phyloP scores from a whole-genome alignment of 768 basidiomycete genomes.

The Cyclocybe aegerita region DNA sequence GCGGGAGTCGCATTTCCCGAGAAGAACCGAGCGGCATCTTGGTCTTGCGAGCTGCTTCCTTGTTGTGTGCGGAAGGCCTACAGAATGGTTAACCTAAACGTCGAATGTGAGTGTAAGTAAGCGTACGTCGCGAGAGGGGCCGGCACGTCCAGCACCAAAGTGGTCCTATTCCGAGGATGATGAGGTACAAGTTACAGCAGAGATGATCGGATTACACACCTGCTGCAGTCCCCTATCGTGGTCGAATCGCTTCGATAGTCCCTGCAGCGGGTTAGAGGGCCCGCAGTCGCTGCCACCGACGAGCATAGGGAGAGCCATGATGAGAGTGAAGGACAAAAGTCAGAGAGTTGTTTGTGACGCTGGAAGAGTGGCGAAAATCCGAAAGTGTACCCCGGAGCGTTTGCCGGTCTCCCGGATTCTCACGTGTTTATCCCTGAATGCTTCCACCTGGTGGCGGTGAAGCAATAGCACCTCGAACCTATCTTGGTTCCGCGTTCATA shows the following conservation, averaged over 20 bases:
- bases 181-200: conserved; percentile 1
- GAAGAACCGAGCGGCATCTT: conserved; percentile 77
- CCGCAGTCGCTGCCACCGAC: conserved; percentile 77
- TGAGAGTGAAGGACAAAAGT: conserved; percentile 5
- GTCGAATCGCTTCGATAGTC: conserved; percentile 76
- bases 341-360: no score
- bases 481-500: no score
- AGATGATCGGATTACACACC: conserved; percentile 37
- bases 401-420: no score
- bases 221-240: conserved; percentile 78
- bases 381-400: no score
- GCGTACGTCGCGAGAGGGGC: conserved; percentile 62
- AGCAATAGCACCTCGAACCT: no score
- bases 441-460: no score
- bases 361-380: no score
- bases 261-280: conserved; percentile 80
- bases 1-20: conserved; percentile 29
- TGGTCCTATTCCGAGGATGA: conserved; percentile 52
- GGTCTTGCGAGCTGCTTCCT: conserved; percentile 41
- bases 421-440: no score
- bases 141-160: conserved; percentile 58
- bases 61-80: conserved; percentile 65
- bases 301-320: conserved; percentile 82
- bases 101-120: neutral
- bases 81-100: neutral